These are phyloP conservation scores for Eruca vesicaria DNA, from an alignment of 441 rosid genomes.

Conservation along the genomic window DNA sequence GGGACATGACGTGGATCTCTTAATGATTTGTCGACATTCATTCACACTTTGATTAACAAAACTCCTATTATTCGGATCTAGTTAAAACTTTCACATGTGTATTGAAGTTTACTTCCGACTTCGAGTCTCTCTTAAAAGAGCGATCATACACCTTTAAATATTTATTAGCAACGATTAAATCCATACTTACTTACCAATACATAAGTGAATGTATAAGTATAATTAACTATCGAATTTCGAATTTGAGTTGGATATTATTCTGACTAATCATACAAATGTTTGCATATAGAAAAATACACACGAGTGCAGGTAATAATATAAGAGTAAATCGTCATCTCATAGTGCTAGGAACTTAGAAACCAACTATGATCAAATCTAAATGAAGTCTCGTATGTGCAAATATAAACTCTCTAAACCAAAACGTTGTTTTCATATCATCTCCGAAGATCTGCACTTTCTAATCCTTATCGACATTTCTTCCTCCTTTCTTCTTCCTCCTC, in stretches of 20 bases:
- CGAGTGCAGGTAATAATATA: neutral
- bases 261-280: neutral
- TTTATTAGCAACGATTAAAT: neutral
- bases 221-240: no score
- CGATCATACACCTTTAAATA: neutral
- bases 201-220: neutral
- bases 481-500: constrained; percentile 31
- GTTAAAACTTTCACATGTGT: neutral
- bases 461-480: constrained; percentile 51
- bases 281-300: neutral
- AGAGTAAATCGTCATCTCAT: neutral
- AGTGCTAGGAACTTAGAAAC: constrained; percentile 10
- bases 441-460: constrained; percentile 60
- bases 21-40: neutral
- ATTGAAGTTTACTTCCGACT: neutral
- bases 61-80: neutral
- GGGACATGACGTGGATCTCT: neutral
- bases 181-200: neutral
- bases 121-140: no score
- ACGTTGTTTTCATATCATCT: constrained; percentile 27
- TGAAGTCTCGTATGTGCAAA: constrained; percentile 14
- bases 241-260: neutral
- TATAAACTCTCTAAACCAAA: constrained; percentile 2
- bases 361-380: constrained; percentile 24
- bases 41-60: neutral